Evolutionary conservation across 306 rosid species (phyloP).

Genomic region (Crataegus laevigata): DNA sequence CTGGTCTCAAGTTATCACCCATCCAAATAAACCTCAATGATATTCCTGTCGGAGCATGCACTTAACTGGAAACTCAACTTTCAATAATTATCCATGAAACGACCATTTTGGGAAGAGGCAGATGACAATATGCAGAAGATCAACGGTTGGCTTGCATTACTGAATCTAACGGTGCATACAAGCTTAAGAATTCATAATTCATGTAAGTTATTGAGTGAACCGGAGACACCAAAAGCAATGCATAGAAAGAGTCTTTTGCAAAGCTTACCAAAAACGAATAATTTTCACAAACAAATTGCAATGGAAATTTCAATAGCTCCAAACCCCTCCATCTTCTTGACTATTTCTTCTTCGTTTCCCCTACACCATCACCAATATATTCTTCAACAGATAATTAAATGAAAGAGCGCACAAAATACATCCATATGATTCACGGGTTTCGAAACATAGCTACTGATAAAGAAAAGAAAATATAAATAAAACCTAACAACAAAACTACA

Average conservation of each 20-base stretch:
- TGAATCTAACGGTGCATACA: background rate
- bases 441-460: background rate
- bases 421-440: conserved; percentile 6
- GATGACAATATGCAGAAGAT: background rate
- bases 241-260: background rate
- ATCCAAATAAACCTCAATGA: background rate
- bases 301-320: conserved; percentile 16
- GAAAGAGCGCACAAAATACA: conserved; percentile 10
- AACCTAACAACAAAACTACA: conserved; percentile 5
- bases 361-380: conserved; percentile 13
- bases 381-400: background rate
- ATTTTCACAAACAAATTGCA: conserved; percentile 9
- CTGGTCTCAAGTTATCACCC: background rate
- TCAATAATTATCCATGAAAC: background rate
- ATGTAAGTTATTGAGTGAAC: too few species aligned
- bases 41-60: background rate
- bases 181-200: background rate
- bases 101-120: background rate
- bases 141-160: background rate
- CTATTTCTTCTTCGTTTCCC: conserved; percentile 13
- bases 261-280: background rate
- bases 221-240: background rate
- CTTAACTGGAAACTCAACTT: background rate
- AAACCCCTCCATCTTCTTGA: conserved; percentile 7
- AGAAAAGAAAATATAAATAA: background rate